Evolutionary conservation across 192 early-diverging fungal species (phyloP), one percentile per base, ranked within the genome.

Genomic region (Spizellomyces punctatus): DNA sequence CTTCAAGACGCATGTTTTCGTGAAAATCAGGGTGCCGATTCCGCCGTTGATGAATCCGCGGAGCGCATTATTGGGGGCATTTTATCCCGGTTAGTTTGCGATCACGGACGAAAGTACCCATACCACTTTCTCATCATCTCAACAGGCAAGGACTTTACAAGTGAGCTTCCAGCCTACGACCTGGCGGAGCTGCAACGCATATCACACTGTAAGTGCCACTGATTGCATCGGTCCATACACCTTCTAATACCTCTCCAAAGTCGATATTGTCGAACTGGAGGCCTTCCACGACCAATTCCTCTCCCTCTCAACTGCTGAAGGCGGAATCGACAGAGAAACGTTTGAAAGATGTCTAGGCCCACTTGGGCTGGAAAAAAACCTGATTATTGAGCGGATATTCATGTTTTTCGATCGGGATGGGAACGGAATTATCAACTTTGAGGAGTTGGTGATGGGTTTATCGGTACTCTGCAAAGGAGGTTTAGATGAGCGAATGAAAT

Each of bases 21-120:
- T 96, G 52, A 96, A 98, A 69, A 94, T 99, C 57, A 71, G 91
- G 6, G 89, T 99, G 67, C 93, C 96, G 1, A 85, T 96, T 36
- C 94, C 96, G 44, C 92, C 94, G n/a, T 81, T 96, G 41, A 88
- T 91, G 60, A 95, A 94, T 74, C 84, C 91, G 22, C 77, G 91
- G 8, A 85, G 81, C 10, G 90, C 92, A 16, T 82, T 94, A 19
- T 71, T 95, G 10, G 85, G 83, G 16, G 76, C 84, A 27, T 86
- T 96, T 62, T 99, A 95, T 77, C 95, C 94, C 9, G 91, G 94
- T 21, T 75, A 58, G 7, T 67, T 79, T 16, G 55, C 56, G 8
- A 27, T 14, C 52, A 64, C 46, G 21, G 54, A 61, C 36, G 44
- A 65, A 45, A 55, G 27, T 59, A 36, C 19, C 66, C 50, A 41